These are phyloP conservation scores for Eimeria necatrix DNA, from an alignment of 169 alveolate species.

Conservation along the genomic window DNA sequence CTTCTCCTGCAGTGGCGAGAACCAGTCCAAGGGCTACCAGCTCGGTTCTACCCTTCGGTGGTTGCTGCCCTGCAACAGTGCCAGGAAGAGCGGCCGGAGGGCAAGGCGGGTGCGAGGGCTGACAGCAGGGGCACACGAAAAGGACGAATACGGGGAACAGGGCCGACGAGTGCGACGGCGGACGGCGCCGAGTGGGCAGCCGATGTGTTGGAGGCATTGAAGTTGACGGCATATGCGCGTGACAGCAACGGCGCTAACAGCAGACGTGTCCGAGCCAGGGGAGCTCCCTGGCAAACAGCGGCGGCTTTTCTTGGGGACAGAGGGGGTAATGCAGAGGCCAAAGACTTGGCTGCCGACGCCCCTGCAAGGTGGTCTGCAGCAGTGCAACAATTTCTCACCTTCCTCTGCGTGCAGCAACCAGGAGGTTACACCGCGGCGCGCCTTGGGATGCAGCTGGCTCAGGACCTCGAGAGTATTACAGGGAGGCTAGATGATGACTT, in stretches of 20 bases:
- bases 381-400: conserved; percentile 39
- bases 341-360: not conserved
- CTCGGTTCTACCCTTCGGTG: conserved; percentile 21
- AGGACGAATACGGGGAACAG: not conserved
- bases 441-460: conserved; percentile 53
- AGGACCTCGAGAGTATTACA: conserved; percentile 22
- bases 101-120: not conserved
- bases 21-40: conserved; percentile 11
- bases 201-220: conserved; percentile 62
- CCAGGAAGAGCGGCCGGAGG: conserved; percentile 13
- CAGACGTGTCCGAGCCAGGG: conserved; percentile 57
- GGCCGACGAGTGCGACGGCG: not conserved
- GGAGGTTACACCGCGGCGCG: not conserved
- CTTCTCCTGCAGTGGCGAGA: conserved; percentile 68
- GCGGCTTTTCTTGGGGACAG: conserved; percentile 6
- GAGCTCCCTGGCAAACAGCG: conserved; percentile 58
- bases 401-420: conserved; percentile 58
- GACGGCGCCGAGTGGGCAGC: conserved; percentile 48
- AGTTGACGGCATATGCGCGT: conserved; percentile 45
- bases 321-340: not conserved
- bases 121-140: conserved; percentile 26
- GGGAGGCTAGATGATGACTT: conserved; percentile 61
- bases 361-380: conserved; percentile 40
- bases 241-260: conserved; percentile 51
- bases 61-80: conserved; percentile 17